phyloP scores from a whole-genome alignment of 2,329 filamentous ascomycete genomes.

The Ceratocystis smalleyi region DNA sequence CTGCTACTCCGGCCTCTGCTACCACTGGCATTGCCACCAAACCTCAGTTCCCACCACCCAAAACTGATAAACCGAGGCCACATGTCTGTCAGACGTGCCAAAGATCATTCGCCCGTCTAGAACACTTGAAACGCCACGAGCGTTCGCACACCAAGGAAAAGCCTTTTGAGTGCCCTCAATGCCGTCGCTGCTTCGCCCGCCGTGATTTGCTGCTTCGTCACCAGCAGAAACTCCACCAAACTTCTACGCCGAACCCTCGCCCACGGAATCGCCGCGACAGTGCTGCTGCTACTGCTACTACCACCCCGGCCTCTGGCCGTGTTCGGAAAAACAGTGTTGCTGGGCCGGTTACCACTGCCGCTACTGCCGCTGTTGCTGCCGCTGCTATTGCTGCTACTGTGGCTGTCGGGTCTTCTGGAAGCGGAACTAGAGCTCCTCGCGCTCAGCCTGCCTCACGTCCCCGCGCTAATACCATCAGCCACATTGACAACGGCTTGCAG shows the following conservation, averaged over 20 bases:
- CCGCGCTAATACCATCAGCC: constrained; percentile 88
- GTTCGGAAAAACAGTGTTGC: constrained; percentile 88
- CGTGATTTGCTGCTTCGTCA: constrained; percentile 83
- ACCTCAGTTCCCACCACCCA: constrained; percentile 56
- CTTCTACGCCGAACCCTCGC: constrained; percentile 70
- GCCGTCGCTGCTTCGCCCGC: constrained; percentile 83
- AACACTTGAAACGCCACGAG: constrained; percentile 95
- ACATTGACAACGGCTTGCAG: constrained; percentile 57
- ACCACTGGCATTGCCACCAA: constrained; percentile 24
- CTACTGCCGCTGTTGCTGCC: constrained; percentile 31
- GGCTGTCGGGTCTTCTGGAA: not conserved
- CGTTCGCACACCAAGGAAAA: constrained; percentile 98
- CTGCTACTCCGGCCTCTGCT: constrained; percentile 37
- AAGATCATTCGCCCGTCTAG: constrained; percentile 82
- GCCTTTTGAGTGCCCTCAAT: constrained; percentile 93
- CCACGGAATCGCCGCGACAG: constrained; percentile 85
- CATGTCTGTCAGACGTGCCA: constrained; percentile 86
- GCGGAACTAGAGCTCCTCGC: not conserved
- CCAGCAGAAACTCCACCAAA: constrained; percentile 96
- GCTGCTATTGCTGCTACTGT: constrained; percentile 35
- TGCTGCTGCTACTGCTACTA: constrained; percentile 55
- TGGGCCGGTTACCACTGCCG: constrained; percentile 30
- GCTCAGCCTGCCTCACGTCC: constrained; percentile 36
- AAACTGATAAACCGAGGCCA: constrained; percentile 92
- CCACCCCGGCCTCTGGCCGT: constrained; percentile 42